Evolutionary conservation across 345 rosid species (phyloP).

Genomic region (Microthlaspi erraticum): DNA sequence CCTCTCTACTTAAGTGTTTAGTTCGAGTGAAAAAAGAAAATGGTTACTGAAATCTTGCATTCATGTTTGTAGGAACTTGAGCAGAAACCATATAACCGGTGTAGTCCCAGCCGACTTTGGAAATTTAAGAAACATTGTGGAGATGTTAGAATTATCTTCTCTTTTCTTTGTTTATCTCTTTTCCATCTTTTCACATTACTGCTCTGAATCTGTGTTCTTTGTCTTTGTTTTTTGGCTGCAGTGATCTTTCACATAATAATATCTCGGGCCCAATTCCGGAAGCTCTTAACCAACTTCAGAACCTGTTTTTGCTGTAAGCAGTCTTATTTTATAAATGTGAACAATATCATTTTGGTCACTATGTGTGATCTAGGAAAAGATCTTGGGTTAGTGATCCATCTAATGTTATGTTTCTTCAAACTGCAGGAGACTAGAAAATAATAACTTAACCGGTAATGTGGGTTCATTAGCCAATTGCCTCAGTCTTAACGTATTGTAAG

Average conservation of each 20-base stretch:
- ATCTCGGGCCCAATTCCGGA: constrained; percentile 79
- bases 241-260: constrained; percentile 91
- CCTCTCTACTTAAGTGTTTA: constrained; percentile 2
- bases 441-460: constrained; percentile 85
- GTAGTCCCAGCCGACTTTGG: constrained; percentile 85
- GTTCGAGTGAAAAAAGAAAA: not conserved
- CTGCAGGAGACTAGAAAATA: constrained; percentile 78
- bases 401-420: constrained; percentile 18
- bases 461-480: constrained; percentile 68
- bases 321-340: constrained; percentile 1
- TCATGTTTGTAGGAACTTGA: constrained; percentile 66
- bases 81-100: constrained; percentile 76
- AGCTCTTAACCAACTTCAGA: constrained; percentile 82
- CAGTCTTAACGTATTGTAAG: constrained; percentile 74
- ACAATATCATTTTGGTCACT: not conserved
- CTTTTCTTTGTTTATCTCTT: not conserved
- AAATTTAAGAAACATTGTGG: constrained; percentile 85
- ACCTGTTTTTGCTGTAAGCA: constrained; percentile 70
- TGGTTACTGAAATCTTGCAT: not conserved
- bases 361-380: not conserved
- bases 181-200: not conserved
- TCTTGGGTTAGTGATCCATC: constrained; percentile 6
- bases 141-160: constrained; percentile 62
- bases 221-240: constrained; percentile 39
- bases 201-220: constrained; percentile 30